Evolutionary conservation across 768 basidiomycete species (phyloP).

Genomic region (Hygrophorus russula): DNA sequence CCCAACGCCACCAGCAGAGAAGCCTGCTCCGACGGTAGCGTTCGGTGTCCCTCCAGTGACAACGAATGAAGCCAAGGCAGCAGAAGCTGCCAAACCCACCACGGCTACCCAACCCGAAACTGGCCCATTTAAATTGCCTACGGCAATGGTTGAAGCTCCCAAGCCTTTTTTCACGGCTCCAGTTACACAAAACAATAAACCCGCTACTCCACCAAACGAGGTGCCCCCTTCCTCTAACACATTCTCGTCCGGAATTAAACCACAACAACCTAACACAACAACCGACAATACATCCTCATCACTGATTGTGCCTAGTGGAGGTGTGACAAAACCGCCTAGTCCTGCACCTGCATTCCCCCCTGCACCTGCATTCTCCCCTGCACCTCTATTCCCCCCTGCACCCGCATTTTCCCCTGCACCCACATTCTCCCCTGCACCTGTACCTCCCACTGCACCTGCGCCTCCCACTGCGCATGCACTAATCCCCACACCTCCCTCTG

Average conservation of each 20-base stretch:
- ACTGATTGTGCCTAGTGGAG: no score
- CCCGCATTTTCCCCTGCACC: constrained; percentile 19
- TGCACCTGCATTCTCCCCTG: constrained; percentile 12
- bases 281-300: background rate
- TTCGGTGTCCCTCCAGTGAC: constrained; percentile 9
- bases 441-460: constrained; percentile 8
- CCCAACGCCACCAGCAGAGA: constrained; percentile 11
- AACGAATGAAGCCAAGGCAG: background rate
- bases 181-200: no score
- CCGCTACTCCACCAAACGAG: background rate
- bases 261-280: background rate
- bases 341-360: no score
- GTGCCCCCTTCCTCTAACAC: background rate
- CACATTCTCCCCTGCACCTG: constrained; percentile 7
- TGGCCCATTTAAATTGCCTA: no score
- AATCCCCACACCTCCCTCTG: background rate
- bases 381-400: constrained; percentile 15
- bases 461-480: background rate
- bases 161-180: no score
- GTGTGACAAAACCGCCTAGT: no score
- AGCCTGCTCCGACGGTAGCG: constrained; percentile 6
- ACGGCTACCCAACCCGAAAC: no score
- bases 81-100: background rate
- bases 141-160: no score
- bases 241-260: background rate